Conservation (phyloP, 1,284 basidiomycete genomes). For the Peniophora sp. region DNA sequence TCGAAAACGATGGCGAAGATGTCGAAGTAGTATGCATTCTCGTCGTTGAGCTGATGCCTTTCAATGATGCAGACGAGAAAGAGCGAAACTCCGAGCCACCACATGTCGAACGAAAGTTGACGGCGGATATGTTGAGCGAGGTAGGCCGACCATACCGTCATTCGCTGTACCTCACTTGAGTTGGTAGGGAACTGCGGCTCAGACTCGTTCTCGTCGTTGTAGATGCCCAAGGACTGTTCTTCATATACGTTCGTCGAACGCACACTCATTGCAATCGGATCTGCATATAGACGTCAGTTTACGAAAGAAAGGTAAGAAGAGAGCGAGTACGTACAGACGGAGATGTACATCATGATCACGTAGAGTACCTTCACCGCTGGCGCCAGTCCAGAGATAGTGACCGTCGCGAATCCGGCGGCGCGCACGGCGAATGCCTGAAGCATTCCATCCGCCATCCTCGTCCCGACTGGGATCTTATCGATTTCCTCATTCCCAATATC, state of each 20-base stretch:
- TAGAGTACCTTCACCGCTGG: constrained; percentile 74
- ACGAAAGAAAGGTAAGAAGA: constrained; percentile 15
- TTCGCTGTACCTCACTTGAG: constrained; percentile 10
- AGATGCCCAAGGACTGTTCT: constrained; percentile 79
- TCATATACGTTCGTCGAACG: constrained; percentile 99
- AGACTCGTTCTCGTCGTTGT: constrained; percentile 39
- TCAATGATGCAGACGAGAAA: constrained; percentile 86
- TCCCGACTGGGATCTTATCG: constrained; percentile 62
- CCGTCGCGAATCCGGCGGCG: constrained; percentile 80
- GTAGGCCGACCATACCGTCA: constrained; percentile 70
- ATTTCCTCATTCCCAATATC: constrained; percentile 80
- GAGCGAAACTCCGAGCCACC: constrained; percentile 78
- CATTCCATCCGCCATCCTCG: constrained; percentile 56
- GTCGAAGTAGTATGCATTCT: constrained; percentile 53
- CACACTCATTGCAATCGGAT: constrained; percentile 40
- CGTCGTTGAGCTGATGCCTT: constrained; percentile 13
- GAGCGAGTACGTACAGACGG: constrained; percentile 47
- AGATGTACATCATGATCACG: constrained; percentile 85
- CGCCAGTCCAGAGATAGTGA: constrained; percentile 64
- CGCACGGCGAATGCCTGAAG: constrained; percentile 78
- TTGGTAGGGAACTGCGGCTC: constrained; percentile 30
- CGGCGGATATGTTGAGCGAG: constrained; percentile 73
- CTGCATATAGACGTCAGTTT: neutral
- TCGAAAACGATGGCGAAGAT: constrained; percentile 67
- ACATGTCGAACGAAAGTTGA: constrained; percentile 90